phyloP scores from a whole-genome alignment of 257 asterid species.

The Mentha longifolia region DNA sequence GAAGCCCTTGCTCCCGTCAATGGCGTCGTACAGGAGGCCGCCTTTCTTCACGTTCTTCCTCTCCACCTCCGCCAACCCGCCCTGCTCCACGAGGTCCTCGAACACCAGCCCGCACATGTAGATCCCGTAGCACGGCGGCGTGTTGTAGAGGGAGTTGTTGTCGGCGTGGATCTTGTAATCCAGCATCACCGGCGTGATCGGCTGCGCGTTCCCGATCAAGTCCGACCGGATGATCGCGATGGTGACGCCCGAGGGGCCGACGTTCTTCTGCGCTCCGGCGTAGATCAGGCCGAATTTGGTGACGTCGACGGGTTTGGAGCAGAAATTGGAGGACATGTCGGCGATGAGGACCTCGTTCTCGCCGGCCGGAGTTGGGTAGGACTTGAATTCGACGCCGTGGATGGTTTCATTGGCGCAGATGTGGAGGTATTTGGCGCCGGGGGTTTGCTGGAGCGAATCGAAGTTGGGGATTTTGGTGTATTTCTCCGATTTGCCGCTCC shows the following conservation, averaged over 20 bases:
- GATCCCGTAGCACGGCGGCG: conserved; percentile 94
- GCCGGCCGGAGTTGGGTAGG: conserved; percentile 65
- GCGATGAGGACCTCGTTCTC: conserved; percentile 65
- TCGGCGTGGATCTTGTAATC: conserved; percentile 93
- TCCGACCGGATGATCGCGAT: conserved; percentile 72
- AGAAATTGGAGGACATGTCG: conserved; percentile 94
- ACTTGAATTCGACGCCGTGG: conserved; percentile 90
- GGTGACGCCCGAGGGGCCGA: conserved; percentile 96
- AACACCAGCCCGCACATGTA: conserved; percentile 94
- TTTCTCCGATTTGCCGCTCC: conserved; percentile 88
- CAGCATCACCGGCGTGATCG: conserved; percentile 79
- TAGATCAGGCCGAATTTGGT: conserved; percentile 75
- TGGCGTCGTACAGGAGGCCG: conserved; percentile 66
- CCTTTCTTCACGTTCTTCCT: conserved; percentile 79
- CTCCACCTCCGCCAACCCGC: conserved; percentile 82
- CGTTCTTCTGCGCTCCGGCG: conserved; percentile 99
- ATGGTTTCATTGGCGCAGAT: conserved; percentile 93
- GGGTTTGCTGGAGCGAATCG: conserved; percentile 58
- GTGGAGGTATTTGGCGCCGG: conserved; percentile 74
- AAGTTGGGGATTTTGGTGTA: conserved; percentile 76
- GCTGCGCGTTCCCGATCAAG: conserved; percentile 76
- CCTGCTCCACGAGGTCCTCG: conserved; percentile 86
- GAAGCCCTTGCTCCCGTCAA: conserved; percentile 81
- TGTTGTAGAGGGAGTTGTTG: conserved; percentile 81
- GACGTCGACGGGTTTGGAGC: conserved; percentile 90